phyloP scores from a whole-genome alignment of 2,329 filamentous ascomycete species.

The Monosporascus cannonballus region DNA sequence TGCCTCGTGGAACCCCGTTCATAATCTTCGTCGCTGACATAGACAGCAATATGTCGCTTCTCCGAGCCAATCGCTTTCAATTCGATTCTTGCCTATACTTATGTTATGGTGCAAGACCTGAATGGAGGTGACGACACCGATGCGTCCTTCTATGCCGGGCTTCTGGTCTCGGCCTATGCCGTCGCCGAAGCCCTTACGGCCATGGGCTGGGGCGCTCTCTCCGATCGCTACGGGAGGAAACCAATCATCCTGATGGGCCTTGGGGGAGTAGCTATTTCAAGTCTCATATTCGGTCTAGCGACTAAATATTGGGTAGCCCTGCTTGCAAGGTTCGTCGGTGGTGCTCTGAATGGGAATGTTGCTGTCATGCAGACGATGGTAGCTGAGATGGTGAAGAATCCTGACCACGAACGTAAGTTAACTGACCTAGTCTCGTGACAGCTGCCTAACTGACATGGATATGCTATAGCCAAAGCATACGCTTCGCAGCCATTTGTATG shows the following conservation, averaged over 20 bases:
- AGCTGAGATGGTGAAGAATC: conserved; percentile 34
- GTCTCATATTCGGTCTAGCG: conserved; percentile 35
- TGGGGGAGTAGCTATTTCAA: conserved; percentile 31
- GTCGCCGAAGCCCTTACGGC: conserved; percentile 36
- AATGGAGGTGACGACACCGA: conserved; percentile 29
- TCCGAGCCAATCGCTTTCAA: conserved; percentile 40
- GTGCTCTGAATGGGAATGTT: conserved; percentile 34
- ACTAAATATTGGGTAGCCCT: conserved; percentile 36
- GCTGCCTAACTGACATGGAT: not conserved
- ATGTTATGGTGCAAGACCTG: conserved; percentile 35
- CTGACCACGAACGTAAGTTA: conserved; percentile 33
- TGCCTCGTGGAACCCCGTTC: not conserved
- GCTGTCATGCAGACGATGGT: conserved; percentile 37
- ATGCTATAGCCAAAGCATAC: conserved; percentile 24
- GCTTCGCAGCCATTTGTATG: conserved; percentile 32
- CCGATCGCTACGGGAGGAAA: conserved; percentile 33
- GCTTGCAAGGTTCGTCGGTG: conserved; percentile 33
- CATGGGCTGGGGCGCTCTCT: conserved; percentile 35
- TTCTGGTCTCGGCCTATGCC: conserved; percentile 39
- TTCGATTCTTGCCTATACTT: conserved; percentile 38
- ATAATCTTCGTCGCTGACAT: not conserved
- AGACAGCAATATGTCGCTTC: conserved; percentile 37
- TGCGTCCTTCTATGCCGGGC: conserved; percentile 43
- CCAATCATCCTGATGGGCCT: conserved; percentile 30
- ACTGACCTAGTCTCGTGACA: not conserved